Base-by-base conservation (phyloP, 2,329 filamentous ascomycete species). In the Fusarium sp. region DNA sequence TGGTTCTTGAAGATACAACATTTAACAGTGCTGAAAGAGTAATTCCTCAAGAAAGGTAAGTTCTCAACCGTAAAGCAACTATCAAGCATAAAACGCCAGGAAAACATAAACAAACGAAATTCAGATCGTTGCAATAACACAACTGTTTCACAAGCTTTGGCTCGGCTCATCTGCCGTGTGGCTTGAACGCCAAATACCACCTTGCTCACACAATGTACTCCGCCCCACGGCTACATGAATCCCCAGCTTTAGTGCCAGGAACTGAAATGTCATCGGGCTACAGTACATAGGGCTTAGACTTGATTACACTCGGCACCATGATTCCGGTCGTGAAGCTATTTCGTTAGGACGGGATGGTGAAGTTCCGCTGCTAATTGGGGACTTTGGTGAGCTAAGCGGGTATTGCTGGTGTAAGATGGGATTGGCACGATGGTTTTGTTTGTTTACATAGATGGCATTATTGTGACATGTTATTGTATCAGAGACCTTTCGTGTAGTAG, bases 231-330 rank as follows among this genome's bases (percentile, higher is more conserved):
- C 36, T 49, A 52, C 42, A 20, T 15, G 14, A 63, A 31, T 42
- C 24, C 39, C 58, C 47, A 45, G 36, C 35, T 48, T 62, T 69
- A 42, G 36, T 61, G 47, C n/a, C 48, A 55, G 58, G 47, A 35
- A 63, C 47, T 55, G 56, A 28, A 11, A 28, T 59, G n/a, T 63
- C 28, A 35, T 42, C 17, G 35, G n/a, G 42, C 33, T 42, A 41
- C 33, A 41, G 38, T 26, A 38, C 28, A 57, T 67, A 74, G 26
- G 70, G 70, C 70, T 70, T 73, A 73, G 59, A 45, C 20, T 41
- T 49, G 15, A 11, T 31, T 67, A 54, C 17, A 18, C 3, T 33
- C 38, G 54, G 54, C 24, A 70, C 38, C 51, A 14, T 55, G 35
- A 41, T 55, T 28, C 51, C 51, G 24, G 20, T 18, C 1, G 2